Evolutionary conservation across 169 alveolate genomes (phyloP).

Genomic region (Cryptosporidium bovis): DNA sequence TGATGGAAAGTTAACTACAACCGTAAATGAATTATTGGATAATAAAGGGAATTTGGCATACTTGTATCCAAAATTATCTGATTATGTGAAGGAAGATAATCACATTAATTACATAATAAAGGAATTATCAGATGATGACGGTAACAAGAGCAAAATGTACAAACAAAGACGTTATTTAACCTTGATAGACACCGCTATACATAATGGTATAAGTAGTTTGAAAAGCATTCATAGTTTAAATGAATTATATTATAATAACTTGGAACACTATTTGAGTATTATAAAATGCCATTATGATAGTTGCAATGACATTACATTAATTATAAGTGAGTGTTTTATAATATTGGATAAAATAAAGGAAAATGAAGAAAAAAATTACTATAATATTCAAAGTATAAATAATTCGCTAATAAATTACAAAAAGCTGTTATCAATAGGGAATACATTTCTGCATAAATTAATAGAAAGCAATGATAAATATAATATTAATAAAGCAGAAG

Average conservation of each 20-base stretch:
- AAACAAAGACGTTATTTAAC: conserved; percentile 56
- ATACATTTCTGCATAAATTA: conserved; percentile 14
- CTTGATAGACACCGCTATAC: conserved; percentile 23
- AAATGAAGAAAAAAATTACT: conserved; percentile 1
- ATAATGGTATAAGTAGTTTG: conserved; percentile 1
- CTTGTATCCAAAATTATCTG: conserved; percentile 9
- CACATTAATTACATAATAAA: conserved; percentile 40
- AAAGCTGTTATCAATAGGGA: conserved; percentile 35
- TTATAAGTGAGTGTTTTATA: conserved; percentile 23
- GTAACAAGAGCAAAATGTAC: conserved; percentile 4
- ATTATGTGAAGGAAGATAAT: neutral
- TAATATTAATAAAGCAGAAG: neutral
- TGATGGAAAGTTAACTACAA: conserved; percentile 17
- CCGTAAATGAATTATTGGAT: neutral
- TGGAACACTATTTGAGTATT: conserved; percentile 13
- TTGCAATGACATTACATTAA: neutral
- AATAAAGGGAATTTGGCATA: neutral
- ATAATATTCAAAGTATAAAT: conserved; percentile 7
- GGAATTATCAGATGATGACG: conserved; percentile 4
- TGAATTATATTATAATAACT: conserved; percentile 19
- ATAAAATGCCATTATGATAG: neutral
- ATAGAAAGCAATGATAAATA: neutral
- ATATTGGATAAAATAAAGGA: conserved; percentile 19
- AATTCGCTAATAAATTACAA: conserved; percentile 35
- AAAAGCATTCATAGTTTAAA: neutral